Percentiles rank a stretch among this genome's conserved stretches.
These are phyloP conservation scores for Annona squamosa DNA, from an alignment of 164 flowering plant genomes.

Conservation along the genomic window DNA sequence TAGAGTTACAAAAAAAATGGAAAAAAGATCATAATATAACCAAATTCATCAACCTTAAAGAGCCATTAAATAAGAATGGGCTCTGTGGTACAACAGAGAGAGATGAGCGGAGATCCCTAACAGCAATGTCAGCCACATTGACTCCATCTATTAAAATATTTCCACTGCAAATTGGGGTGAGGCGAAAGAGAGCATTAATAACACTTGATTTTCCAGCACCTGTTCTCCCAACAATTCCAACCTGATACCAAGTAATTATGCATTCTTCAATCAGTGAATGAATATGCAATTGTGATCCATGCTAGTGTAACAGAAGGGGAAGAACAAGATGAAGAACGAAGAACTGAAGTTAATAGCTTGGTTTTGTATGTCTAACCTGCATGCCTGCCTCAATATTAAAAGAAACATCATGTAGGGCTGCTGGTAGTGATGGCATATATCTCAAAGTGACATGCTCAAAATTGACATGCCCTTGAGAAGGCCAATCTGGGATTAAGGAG, in stretches of 20 bases:
- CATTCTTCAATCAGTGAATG: background rate
- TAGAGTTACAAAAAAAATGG: too few relatives aligned
- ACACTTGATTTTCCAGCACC: conserved; percentile 99
- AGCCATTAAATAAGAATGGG: conserved; percentile 90
- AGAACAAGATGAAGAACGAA: background rate
- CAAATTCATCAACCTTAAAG: conserved; percentile 16
- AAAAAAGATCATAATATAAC: background rate
- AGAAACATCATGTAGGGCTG: conserved; percentile 53
- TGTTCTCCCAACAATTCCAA: conserved; percentile 95
- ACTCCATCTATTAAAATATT: conserved; percentile 61
- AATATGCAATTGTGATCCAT: background rate
- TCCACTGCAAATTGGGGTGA: conserved; percentile 64
- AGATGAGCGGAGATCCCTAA: conserved; percentile 68
- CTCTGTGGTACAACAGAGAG: conserved; percentile 91
- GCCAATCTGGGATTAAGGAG: conserved; percentile 50
- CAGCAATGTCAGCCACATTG: conserved; percentile 44
- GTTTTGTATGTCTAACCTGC: conserved; percentile 38
- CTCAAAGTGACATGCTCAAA: conserved; percentile 75
- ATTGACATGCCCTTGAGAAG: conserved; percentile 54
- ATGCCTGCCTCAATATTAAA: conserved; percentile 60
- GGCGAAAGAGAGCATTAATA: conserved; percentile 84
- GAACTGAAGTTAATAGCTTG: background rate
- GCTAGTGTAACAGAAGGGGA: background rate
- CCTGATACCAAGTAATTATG: conserved; percentile 33
- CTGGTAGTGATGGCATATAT: conserved; percentile 72